Evolutionary conservation across 129 eudicot species (phyloP), one percentile per base, ranked within the genome.

Genomic region (Tanacetum coccineum): DNA sequence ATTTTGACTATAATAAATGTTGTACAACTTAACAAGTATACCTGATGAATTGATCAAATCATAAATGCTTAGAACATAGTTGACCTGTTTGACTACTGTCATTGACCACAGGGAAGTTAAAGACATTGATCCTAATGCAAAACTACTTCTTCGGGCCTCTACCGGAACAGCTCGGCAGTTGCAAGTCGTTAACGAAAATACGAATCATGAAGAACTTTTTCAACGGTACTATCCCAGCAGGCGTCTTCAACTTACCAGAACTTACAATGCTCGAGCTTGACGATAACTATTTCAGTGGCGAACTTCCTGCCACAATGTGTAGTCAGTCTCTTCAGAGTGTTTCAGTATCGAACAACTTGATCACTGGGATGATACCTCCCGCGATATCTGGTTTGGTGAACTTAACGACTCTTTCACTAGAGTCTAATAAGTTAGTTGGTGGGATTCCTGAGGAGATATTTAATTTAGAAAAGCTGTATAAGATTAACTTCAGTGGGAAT

Each of bases 161-260:
- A 32, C 96, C 98, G 47, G 80, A 71, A 8, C 82, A 77, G 15
- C 77, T 93, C 0, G 98, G 96, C 9, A 72, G 51, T 6, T 93
- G 98, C 57, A 71, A 71, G 47, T 88, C 95, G 30, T 68, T 93
- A 56, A 75, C 71, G 4, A 72, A 81, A 68, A 65, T 93, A 4
- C 74, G 98, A 51, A 62, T 89, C 13, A 64, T 52, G 76, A 82
- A 73, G 30, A 93, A 93, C 36, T 89, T 76, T 72, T 77, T 93
- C 49, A 82, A 82, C 8, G 98, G 98, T 0, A 71, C 81, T 0
- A 78, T 93, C 22, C 98, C 98, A 0, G 60, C 81, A 0, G 96
- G 95, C 7, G 69, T 93, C 58, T 86, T 93, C 68, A 80, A 48
- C 48, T 69, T 93, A 77, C 96, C 95, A 17, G n/a, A 25, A 48